Conservation (phyloP, 176 grass and related monocot species). For the Tillandsia leiboldiana region DNA sequence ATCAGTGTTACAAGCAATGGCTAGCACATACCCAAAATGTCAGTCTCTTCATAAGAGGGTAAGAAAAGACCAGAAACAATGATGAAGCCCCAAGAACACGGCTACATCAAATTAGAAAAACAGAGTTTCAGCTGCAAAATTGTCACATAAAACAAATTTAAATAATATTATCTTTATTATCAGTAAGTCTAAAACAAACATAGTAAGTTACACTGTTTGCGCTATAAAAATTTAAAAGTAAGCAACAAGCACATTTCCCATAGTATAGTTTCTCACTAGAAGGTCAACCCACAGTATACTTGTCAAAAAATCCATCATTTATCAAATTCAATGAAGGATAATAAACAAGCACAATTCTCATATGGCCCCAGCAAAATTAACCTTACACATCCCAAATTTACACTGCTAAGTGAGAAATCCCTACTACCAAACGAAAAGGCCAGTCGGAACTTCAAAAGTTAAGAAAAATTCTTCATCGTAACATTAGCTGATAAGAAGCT, state of each 20-base stretch:
- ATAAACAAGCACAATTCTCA: not conserved
- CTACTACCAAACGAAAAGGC: not conserved
- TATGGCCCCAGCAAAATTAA: not conserved
- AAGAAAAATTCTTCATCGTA: not conserved
- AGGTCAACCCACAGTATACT: not conserved
- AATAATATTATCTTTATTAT: not conserved
- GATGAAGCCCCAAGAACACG: slow-evolving; percentile 72
- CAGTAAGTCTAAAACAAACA: no score
- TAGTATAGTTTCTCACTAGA: not conserved
- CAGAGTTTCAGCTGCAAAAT: not conserved
- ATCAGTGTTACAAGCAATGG: not conserved
- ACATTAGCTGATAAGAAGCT: not conserved
- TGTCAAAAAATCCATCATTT: not conserved
- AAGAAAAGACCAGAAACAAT: slow-evolving; percentile 69
- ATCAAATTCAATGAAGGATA: not conserved
- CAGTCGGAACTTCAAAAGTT: not conserved
- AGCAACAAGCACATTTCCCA: no score
- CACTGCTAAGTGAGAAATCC: not conserved
- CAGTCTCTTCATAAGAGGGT: slow-evolving; percentile 87
- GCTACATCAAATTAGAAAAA: slow-evolving; percentile 31
- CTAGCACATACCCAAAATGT: slow-evolving; percentile 67
- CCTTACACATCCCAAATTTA: not conserved
- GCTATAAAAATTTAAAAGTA: no score
- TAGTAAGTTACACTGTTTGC: no score
- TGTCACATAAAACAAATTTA: not conserved